Evolutionary conservation across 2,329 filamentous ascomycete genomes (phyloP).

Genomic region (Diaporthe amygdali): DNA sequence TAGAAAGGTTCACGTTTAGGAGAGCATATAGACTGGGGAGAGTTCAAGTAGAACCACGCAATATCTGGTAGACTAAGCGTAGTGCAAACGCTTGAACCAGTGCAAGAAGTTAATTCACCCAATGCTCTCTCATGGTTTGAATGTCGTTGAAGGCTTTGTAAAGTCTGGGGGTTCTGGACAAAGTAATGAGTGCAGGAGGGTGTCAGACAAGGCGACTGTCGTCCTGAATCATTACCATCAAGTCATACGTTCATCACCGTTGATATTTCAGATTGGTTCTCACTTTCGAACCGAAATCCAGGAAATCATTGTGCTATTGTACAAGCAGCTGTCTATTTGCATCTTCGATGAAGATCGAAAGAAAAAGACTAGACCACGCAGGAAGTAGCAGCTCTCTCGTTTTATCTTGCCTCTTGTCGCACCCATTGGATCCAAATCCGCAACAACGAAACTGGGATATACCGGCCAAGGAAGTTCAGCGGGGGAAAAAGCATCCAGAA

Average conservation of each 20-base stretch:
- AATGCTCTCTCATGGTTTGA: not conserved
- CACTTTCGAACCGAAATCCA: not conserved
- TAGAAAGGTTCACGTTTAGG: not conserved
- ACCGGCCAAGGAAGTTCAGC: not conserved
- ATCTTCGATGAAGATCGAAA: constrained; percentile 2
- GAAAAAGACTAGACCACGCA: constrained; percentile 21
- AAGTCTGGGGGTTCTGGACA: not conserved
- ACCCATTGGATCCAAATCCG: constrained; percentile 6
- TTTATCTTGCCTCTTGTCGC: constrained; percentile 10
- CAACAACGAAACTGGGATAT: not conserved
- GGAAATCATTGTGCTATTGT: constrained; percentile 5
- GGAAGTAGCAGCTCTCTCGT: constrained; percentile 7
- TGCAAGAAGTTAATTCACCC: not conserved
- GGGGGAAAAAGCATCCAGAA: not conserved
- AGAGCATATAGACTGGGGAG: not conserved
- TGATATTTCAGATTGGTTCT: no score
- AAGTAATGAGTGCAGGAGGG: no score
- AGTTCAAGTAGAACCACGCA: not conserved
- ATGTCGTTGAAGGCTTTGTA: no score
- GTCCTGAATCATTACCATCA: no score
- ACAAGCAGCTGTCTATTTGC: constrained; percentile 21
- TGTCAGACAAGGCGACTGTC: no score
- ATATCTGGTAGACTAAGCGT: not conserved
- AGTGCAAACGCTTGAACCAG: not conserved
- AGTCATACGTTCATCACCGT: no score